Percentiles rank a stretch among this genome's conserved stretches.
Evolutionary conservation across 495 filamentous ascomycete species (phyloP).

Genomic region (Astrocystis sublimbata): DNA sequence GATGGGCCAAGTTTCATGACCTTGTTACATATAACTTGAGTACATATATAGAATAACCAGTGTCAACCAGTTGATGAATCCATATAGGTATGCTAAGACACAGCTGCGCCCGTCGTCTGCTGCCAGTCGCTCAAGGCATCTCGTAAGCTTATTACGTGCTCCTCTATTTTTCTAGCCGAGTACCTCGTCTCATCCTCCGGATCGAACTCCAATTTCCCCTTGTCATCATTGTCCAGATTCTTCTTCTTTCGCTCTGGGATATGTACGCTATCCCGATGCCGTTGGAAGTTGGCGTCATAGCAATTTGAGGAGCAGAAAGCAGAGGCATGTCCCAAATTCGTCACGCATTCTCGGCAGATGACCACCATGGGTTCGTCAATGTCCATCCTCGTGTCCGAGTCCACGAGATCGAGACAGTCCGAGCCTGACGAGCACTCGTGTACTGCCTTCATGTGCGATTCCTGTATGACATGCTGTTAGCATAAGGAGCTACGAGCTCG

Average conservation of each 20-base stretch:
- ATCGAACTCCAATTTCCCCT: conserved; percentile 32
- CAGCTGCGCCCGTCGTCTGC: conserved; percentile 25
- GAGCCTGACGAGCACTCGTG: conserved; percentile 32
- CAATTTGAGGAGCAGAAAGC: conserved; percentile 45
- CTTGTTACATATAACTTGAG: background rate
- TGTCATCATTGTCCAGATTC: conserved; percentile 26
- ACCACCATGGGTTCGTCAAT: conserved; percentile 19
- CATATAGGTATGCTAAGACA: conserved; percentile 4
- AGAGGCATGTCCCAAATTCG: conserved; percentile 32
- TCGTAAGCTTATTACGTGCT: conserved; percentile 29
- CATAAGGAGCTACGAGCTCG: background rate
- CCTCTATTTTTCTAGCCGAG: conserved; percentile 33
- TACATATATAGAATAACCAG: background rate
- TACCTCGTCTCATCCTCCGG: conserved; percentile 32
- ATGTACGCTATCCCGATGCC: conserved; percentile 44
- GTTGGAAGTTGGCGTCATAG: conserved; percentile 40
- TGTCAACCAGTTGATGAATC: background rate
- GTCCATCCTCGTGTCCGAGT: conserved; percentile 25
- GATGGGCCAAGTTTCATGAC: background rate
- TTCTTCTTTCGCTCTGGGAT: conserved; percentile 31
- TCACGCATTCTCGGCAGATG: conserved; percentile 47
- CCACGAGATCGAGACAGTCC: conserved; percentile 24
- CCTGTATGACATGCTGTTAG: conserved; percentile 20
- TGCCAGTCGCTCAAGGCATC: conserved; percentile 41
- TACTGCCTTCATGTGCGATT: conserved; percentile 21